A percentile compares a stretch with the other conserved stretches of the same genome.
Conservation (phyloP, 2,329 filamentous ascomycete species). For the Neofusicoccum ribis region DNA sequence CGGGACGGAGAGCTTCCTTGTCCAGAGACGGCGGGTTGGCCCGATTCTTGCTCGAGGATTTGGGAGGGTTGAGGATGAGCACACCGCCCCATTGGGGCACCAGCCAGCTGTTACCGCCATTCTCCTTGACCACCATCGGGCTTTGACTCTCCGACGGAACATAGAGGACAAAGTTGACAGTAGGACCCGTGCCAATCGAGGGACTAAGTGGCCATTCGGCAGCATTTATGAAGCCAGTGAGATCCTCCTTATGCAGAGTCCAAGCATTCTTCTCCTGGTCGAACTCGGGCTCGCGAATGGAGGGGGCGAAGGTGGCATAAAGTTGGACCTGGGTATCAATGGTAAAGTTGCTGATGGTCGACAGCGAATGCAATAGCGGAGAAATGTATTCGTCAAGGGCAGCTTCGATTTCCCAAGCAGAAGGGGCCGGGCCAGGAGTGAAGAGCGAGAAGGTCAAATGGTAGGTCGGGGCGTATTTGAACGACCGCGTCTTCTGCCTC, state of each 20-base stretch:
- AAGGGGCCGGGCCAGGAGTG: constrained; percentile 74
- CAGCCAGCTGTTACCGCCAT: constrained; percentile 75
- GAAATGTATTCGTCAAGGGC: constrained; percentile 79
- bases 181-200: constrained; percentile 89
- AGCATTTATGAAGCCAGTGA: constrained; percentile 94
- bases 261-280: constrained; percentile 58
- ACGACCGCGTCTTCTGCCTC: constrained; percentile 73
- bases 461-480: constrained; percentile 92
- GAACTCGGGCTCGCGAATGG: constrained; percentile 58
- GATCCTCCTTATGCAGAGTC: constrained; percentile 77
- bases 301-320: constrained; percentile 71
- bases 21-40: constrained; percentile 55
- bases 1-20: constrained; percentile 68
- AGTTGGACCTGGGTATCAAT: constrained; percentile 95
- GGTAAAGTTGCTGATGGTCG: constrained; percentile 88
- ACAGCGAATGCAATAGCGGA: constrained; percentile 76
- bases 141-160: constrained; percentile 69
- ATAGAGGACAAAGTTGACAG: constrained; percentile 93
- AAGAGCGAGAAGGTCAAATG: constrained; percentile 96
- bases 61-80: constrained; percentile 63
- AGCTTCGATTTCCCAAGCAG: constrained; percentile 85
- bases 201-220: constrained; percentile 96
- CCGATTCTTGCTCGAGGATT: neutral
- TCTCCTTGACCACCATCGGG: constrained; percentile 61
- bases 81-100: constrained; percentile 94